phyloP scores from a whole-genome alignment of 352 stramenopile genomes.

The Phytophthora palmivora region DNA sequence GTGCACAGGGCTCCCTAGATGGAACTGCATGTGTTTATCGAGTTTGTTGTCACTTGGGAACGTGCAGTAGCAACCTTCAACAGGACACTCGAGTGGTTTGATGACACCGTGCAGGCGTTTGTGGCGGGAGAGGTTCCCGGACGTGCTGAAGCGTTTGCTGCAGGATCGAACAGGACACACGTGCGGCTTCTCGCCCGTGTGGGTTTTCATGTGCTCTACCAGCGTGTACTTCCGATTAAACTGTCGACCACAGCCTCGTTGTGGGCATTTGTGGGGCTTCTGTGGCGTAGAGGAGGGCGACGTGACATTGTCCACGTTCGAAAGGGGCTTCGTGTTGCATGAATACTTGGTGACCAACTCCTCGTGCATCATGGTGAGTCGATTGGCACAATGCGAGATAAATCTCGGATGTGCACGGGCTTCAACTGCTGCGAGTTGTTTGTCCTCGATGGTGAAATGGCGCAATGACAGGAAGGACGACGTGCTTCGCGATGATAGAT shows the following conservation, averaged over 20 bases:
- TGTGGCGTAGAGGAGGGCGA: constrained; percentile 19
- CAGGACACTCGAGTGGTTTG: constrained; percentile 43
- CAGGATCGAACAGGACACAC: constrained; percentile 46
- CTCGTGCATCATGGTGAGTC: constrained; percentile 30
- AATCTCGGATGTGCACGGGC: constrained; percentile 4
- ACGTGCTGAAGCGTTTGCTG: constrained; percentile 63
- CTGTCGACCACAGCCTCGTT: constrained; percentile 28
- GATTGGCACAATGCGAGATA: constrained; percentile 28
- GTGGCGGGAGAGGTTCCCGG: constrained; percentile 61
- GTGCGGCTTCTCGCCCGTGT: constrained; percentile 62
- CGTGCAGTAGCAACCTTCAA: constrained; percentile 45
- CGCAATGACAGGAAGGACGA: constrained; percentile 23
- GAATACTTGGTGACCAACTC: constrained; percentile 26
- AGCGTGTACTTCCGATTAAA: constrained; percentile 64
- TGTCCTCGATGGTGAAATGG: constrained; percentile 18
- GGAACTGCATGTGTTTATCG: constrained; percentile 66
- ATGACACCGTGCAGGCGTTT: constrained; percentile 56
- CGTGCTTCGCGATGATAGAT: constrained; percentile 15
- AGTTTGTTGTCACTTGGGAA: constrained; percentile 59
- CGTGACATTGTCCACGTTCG: background rate
- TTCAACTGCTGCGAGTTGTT: constrained; percentile 9
- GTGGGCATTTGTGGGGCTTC: constrained; percentile 30
- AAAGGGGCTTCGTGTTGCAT: constrained; percentile 8
- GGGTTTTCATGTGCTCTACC: constrained; percentile 61
- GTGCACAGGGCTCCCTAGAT: constrained; percentile 51